Evolutionary conservation across 2,329 filamentous ascomycete species (phyloP), one percentile per base, ranked within the genome.

Genomic region (Nothophaeocryptopus gaeumannii): DNA sequence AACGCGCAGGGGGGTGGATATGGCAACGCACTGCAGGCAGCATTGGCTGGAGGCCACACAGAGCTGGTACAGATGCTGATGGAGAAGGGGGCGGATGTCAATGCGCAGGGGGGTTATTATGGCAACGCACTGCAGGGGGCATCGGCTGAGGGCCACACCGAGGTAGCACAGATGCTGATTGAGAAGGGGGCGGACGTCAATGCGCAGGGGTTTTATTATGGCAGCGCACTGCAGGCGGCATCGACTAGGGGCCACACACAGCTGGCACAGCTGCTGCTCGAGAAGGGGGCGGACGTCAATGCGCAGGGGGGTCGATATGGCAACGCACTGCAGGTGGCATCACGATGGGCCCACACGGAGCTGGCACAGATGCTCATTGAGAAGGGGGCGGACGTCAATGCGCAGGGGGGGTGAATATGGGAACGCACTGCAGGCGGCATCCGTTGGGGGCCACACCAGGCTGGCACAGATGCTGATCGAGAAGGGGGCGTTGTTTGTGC

Each of bases 181-280:
- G 45, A 41, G 12, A 50, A 41, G 15, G 55, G 54, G 15, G 59
- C 58, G 8, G 37, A 60, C 34, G 46, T 58, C 13, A 49, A 62
- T 34, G 47, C 54, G 3, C 37, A 51, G 35, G 51, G 49, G 5
- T 54, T 54, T 8, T 5, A 8, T 2, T 39, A 46, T n/a, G 56
- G 47, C 32, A 54, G n/a, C 29, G 55, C 59, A 31, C 46, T 63
- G 9, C 39, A 56, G 8, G 39, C 47, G 20, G 45, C 48, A 45
- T 43, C 41, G 10, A 3, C 7, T 2, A 35, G 37, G 20, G 43
- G 48, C 12, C 5, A 20, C 8, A 20, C 11, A 30, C 32, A 48
- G 39, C 41, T 54, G 20, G 51, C 57, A 13, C 26, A 50, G 49
- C n/a, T 56, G 12, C 48, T 62, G 9, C 31, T 61, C 29, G 43